phyloP scores from a whole-genome alignment of 306 rosid genomes.

The Cicer chorassanicum region DNA sequence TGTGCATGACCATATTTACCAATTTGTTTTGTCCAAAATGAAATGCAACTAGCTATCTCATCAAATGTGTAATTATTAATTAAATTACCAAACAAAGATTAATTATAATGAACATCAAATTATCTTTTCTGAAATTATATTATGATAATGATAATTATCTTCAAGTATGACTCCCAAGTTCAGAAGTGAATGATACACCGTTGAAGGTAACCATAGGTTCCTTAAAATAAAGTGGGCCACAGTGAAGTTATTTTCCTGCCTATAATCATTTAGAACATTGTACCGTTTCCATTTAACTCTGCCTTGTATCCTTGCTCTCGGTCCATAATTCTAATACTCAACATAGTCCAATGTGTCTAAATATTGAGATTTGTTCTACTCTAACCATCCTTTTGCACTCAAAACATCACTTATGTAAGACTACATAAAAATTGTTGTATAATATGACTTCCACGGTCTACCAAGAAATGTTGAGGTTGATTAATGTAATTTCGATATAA shows the following conservation, averaged over 20 bases:
- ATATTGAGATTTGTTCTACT: conserved; percentile 55
- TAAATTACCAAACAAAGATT: no score
- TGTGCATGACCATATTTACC: no score
- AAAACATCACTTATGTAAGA: conserved; percentile 48
- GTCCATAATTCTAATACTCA: conserved; percentile 66
- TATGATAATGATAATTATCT: no score
- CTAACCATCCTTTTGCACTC: conserved; percentile 77
- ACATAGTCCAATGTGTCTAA: conserved; percentile 64
- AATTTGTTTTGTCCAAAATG: no score
- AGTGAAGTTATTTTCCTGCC: conserved; percentile 57
- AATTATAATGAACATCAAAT: no score
- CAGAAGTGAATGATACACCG: conserved; percentile 64
- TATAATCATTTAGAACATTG: conserved; percentile 49
- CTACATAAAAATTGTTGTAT: no score
- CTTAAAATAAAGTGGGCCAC: conserved; percentile 61
- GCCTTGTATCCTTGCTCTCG: conserved; percentile 48
- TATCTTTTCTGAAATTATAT: no score
- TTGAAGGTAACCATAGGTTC: conserved; percentile 47
- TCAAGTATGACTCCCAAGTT: conserved; percentile 31
- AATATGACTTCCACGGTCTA: no score
- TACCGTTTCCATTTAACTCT: conserved; percentile 75
- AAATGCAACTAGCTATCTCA: no score
- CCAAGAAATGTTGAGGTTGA: no score
- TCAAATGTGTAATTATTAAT: no score
- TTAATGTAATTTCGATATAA: no score